A percentile compares a stretch with the other conserved stretches of the same genome.
Conservation (phyloP, 768 basidiomycete genomes). For the Leccinum rimulosum region DNA sequence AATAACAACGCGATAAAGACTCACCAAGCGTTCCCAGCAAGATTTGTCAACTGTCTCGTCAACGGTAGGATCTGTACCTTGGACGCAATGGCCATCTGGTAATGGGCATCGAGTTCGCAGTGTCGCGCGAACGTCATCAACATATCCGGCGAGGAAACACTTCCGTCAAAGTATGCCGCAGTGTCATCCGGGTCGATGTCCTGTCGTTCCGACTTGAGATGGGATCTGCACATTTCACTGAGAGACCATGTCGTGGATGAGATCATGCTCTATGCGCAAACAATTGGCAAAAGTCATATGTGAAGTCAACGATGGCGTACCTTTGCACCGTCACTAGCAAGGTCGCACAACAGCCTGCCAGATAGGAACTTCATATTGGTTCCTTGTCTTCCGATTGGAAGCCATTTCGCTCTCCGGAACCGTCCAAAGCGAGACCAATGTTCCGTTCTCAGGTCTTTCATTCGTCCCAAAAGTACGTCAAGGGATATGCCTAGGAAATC, state of each 20-base stretch:
- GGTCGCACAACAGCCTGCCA: slow-evolving; percentile 87
- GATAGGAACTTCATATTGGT: slow-evolving; percentile 80
- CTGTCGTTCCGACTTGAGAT: slow-evolving; percentile 81
- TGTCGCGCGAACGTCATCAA: slow-evolving; percentile 88
- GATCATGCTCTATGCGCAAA: slow-evolving; percentile 77
- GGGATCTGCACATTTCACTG: slow-evolving; percentile 93
- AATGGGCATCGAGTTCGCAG: slow-evolving; percentile 94
- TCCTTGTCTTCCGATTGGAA: slow-evolving; percentile 75
- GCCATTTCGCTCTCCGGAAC: slow-evolving; percentile 83
- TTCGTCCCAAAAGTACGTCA: slow-evolving; percentile 86
- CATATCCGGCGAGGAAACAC: slow-evolving; percentile 68
- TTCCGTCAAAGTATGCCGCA: slow-evolving; percentile 83
- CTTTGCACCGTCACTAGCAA: slow-evolving; percentile 93
- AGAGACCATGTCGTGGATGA: slow-evolving; percentile 97
- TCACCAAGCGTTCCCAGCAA: slow-evolving; percentile 96
- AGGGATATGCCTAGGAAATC: slow-evolving; percentile 89
- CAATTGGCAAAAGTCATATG: background rate
- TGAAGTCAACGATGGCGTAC: slow-evolving; percentile 40
- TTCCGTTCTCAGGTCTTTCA: slow-evolving; percentile 87
- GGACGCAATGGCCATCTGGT: slow-evolving; percentile 93
- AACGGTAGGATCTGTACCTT: slow-evolving; percentile 93
- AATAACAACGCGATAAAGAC: slow-evolving; percentile 18
- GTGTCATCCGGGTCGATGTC: slow-evolving; percentile 98
- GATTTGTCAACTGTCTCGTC: slow-evolving; percentile 89
- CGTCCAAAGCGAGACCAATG: slow-evolving; percentile 95